A percentile compares a stretch with the other conserved stretches of the same genome.
Evolutionary conservation across 495 filamentous ascomycete genomes (phyloP).

Genomic region (Penicillium salamii): DNA sequence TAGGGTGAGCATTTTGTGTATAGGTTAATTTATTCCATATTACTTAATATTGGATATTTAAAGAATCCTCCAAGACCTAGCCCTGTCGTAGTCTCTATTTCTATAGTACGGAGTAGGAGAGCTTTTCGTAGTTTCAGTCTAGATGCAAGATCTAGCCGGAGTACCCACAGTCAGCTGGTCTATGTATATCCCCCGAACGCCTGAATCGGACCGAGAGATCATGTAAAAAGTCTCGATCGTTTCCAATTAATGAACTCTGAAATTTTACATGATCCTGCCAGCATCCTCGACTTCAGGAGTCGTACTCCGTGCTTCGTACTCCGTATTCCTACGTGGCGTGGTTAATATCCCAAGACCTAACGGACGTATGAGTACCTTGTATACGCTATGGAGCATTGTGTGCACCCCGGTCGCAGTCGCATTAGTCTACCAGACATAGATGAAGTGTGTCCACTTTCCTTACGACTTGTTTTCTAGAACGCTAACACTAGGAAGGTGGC

Average conservation of each 20-base stretch:
- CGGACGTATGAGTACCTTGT: too few species aligned
- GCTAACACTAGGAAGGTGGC: neutral
- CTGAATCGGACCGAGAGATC: neutral
- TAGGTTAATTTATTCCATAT: neutral
- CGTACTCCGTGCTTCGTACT: too few species aligned
- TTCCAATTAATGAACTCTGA: neutral
- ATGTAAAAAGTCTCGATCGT: neutral
- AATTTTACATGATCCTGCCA: neutral
- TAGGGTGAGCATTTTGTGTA: neutral
- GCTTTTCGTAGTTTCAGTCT: conserved; percentile 1
- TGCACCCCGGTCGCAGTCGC: conserved; percentile 1
- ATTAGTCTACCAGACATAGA: neutral
- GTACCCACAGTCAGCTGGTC: conserved; percentile 5
- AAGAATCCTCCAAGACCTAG: too few species aligned
- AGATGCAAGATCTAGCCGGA: conserved; percentile 1
- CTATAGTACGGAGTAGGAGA: too few species aligned
- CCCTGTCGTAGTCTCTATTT: too few species aligned
- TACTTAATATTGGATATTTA: neutral
- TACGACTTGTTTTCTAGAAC: neutral
- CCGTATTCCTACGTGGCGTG: neutral
- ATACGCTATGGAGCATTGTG: too few species aligned
- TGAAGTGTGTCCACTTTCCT: neutral
- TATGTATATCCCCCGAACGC: neutral
- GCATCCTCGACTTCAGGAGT: too few species aligned
- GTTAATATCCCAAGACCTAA: neutral